Conservation (phyloP, 148 eudicot genomes). For the Spergularia marina region DNA sequence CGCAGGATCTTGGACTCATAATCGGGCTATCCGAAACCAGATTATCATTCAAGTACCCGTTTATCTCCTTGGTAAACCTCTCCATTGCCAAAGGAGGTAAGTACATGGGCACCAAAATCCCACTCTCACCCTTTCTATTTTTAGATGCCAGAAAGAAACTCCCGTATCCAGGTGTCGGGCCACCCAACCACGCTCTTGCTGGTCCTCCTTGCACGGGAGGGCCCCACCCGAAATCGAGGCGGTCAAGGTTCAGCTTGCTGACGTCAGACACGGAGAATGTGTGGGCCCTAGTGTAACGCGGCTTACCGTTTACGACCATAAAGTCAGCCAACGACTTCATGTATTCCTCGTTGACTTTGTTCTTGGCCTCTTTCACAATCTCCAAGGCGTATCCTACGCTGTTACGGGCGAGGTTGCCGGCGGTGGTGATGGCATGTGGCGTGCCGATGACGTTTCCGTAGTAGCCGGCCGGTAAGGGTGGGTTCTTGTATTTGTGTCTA, state of each 20-base stretch:
- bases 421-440: slow-evolving; percentile 5
- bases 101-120: slow-evolving; percentile 17
- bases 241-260: neutral
- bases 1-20: neutral
- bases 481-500: slow-evolving; percentile 10
- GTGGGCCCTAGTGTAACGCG: slow-evolving; percentile 10
- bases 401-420: neutral
- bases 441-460: slow-evolving; percentile 12
- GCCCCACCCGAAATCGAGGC: slow-evolving; percentile 9
- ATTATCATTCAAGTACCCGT: neutral
- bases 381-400: neutral
- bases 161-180: slow-evolving; percentile 6
- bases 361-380: neutral
- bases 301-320: neutral
- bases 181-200: slow-evolving; percentile 15
- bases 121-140: slow-evolving; percentile 15
- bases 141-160: slow-evolving; percentile 6
- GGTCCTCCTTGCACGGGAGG: slow-evolving; percentile 4
- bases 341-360: slow-evolving; percentile 6
- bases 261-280: slow-evolving; percentile 6
- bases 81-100: slow-evolving; percentile 13
- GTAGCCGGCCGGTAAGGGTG: neutral
- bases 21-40: neutral
- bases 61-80: neutral
- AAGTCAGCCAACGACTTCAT: slow-evolving; percentile 14